Evolutionary conservation across 1,284 basidiomycete genomes (phyloP), one percentile per base, ranked within the genome.

Genomic region (Malassezia furfur): DNA sequence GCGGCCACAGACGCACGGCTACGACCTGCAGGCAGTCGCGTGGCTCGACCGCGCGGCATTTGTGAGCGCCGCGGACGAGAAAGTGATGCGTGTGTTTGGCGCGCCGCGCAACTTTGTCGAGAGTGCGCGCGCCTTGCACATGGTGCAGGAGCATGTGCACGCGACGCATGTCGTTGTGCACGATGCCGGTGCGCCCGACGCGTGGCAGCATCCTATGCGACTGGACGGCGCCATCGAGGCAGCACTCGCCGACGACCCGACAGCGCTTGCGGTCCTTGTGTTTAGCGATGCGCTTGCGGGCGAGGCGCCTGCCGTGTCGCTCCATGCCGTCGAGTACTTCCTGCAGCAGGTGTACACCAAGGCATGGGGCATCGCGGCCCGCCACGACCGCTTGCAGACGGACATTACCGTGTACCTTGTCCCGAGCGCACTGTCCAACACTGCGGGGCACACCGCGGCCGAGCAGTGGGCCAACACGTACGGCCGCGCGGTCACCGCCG

Each of bases 1-100:
- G 5, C 64, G 72, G 10, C 72, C 72, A 0, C 72, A 74, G 37
- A 68, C 69, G 10, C 72, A 74, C 50, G 72, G 72, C 10, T 72
- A 72, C 60, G 70, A 66, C 17, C 36, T 74, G 32, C 54, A 61
- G 17, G 52, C 60, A 11, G 64, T 66, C 48, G 58, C 67, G 0
- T 74, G 67, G 68, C 62, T 72, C 45, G 65, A 68, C 37, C 64
- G 63, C 22, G 58, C 68, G 46, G 56, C 60, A 46, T 73, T 74
- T 43, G 68, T 65, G 15, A 69, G 67, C 48, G 72, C 70, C 9
- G 68, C 68, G 12, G 72, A 74, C 52, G 72, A 74, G 45, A 74
- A 74, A 57, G 64, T 74, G n/a, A 51, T 72, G 44, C 63, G 72
- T 12, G 61, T 71, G 31, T 74, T 74, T 58, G 54, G 60, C 21